phyloP scores from a whole-genome alignment of 345 rosid species.

The Reutealis trisperma region DNA sequence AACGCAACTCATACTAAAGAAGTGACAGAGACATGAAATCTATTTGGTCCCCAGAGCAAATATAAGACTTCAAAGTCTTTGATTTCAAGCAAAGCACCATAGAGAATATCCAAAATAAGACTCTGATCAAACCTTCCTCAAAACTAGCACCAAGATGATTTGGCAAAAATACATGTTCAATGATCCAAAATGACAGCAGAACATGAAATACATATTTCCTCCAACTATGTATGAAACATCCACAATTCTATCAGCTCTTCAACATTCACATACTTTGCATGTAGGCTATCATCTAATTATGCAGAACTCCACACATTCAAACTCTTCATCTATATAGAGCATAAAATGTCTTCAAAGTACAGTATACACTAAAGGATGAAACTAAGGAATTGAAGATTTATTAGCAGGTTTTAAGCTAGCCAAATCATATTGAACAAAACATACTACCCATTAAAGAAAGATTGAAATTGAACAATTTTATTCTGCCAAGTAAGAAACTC shows the following conservation, averaged over 20 bases:
- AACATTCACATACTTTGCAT: not conserved
- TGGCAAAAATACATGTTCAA: not conserved
- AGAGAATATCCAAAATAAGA: not conserved
- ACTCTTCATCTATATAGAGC: not conserved
- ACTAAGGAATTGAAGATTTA: not conserved
- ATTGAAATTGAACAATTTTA: not conserved
- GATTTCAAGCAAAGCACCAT: not conserved
- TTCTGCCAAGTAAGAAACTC: not conserved
- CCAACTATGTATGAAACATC: not conserved
- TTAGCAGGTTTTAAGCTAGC: not conserved
- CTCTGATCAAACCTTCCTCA: not conserved
- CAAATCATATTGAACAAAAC: not conserved
- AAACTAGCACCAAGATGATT: conserved; percentile 1
- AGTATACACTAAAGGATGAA: not conserved
- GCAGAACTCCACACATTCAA: not conserved
- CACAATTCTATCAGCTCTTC: not conserved
- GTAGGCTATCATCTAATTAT: not conserved
- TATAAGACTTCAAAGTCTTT: not conserved
- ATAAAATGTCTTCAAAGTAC: not conserved
- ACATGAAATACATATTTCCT: not conserved
- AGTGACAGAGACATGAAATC: not conserved
- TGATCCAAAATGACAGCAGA: not conserved
- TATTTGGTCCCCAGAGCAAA: not conserved
- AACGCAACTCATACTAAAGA: not conserved
- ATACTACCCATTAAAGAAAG: not conserved